Evolutionary conservation across 441 rosid species (phyloP).

Genomic region (Corymbia calophylla): DNA sequence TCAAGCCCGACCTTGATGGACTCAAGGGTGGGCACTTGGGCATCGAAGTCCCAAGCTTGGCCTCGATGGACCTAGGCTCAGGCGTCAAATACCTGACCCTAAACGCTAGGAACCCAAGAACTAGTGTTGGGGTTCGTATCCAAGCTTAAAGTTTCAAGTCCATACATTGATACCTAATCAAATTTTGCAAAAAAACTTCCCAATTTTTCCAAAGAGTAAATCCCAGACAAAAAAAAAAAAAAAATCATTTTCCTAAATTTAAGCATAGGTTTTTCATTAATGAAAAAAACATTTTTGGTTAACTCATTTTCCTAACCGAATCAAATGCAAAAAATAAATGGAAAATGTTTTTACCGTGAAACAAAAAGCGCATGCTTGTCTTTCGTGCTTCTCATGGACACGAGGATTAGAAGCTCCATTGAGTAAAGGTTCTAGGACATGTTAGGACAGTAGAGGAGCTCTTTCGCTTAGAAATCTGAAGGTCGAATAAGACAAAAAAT

Average conservation of each 20-base stretch:
- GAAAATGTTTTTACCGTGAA: too few relatives aligned
- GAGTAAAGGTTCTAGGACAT: background rate
- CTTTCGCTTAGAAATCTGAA: background rate
- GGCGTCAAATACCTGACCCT: background rate
- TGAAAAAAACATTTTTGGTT: too few relatives aligned
- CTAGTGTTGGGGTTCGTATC: background rate
- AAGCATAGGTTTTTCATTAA: background rate
- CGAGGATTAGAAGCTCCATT: background rate
- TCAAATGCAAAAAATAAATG: background rate
- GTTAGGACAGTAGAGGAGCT: background rate
- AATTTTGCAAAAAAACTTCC: too few relatives aligned
- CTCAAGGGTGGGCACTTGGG: background rate
- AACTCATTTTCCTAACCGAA: too few relatives aligned
- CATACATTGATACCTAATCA: too few relatives aligned
- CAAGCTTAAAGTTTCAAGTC: background rate
- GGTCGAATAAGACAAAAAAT: background rate
- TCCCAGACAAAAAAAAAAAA: too few relatives aligned
- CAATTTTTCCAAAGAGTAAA: too few relatives aligned
- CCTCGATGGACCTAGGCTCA: background rate
- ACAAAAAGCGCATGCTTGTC: background rate
- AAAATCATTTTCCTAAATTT: too few relatives aligned
- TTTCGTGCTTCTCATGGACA: background rate
- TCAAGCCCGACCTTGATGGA: background rate
- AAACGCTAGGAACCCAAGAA: background rate
- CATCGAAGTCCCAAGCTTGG: background rate